Evolutionary conservation across 164 flowering plant species (phyloP).

Genomic region (Macadamia tetraphylla): DNA sequence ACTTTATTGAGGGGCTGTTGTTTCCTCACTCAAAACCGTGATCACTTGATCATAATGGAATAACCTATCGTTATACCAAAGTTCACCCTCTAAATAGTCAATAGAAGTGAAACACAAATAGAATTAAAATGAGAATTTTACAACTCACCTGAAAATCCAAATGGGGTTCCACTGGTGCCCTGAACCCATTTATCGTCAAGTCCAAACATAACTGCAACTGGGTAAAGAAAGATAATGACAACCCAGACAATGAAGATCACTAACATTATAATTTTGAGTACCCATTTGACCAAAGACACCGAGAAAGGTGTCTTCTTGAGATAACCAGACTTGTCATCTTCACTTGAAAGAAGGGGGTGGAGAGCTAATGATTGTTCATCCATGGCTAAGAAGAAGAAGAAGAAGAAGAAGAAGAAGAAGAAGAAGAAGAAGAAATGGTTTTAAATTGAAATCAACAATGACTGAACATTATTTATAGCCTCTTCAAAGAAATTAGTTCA

Average conservation of each 20-base stretch:
- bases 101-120: not conserved
- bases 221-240: constrained; percentile 46
- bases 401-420: not conserved
- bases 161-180: constrained; percentile 29
- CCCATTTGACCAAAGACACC: constrained; percentile 33
- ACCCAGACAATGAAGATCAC: constrained; percentile 52
- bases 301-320: constrained; percentile 10
- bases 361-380: constrained; percentile 18
- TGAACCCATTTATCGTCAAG: constrained; percentile 18
- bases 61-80: too few species aligned
- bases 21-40: too few species aligned
- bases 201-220: constrained; percentile 25
- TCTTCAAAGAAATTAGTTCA: too few species aligned
- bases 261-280: constrained; percentile 57
- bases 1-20: too few species aligned
- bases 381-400: constrained; percentile 17
- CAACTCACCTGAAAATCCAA: constrained; percentile 54
- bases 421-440: too few species aligned
- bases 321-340: constrained; percentile 1
- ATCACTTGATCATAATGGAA: too few species aligned
- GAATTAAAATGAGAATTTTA: not conserved
- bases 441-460: too few species aligned
- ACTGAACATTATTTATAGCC: not conserved
- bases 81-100: not conserved
- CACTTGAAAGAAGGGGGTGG: constrained; percentile 36